Percentiles rank a stretch among this genome's conserved stretches.
Conservation (phyloP, 257 asterid genomes). For the Nicotiana noctiflora region DNA sequence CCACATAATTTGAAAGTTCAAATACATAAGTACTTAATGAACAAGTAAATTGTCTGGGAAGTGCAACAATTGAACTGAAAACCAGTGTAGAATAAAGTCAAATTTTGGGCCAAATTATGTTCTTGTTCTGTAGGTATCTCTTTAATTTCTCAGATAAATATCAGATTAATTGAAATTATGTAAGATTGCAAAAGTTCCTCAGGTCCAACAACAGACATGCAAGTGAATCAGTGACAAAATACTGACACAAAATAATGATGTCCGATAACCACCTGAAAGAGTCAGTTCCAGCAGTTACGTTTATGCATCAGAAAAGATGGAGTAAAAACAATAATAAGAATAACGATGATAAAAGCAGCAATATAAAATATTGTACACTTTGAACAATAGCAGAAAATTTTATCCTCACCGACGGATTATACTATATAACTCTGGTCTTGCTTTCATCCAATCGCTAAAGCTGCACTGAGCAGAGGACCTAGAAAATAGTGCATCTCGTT, state of each 20-base stretch:
- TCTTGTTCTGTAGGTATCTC: not conserved
- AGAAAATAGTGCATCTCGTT: slow-evolving; percentile 61
- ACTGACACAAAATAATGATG: not conserved
- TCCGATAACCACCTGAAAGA: not conserved
- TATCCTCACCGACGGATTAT: slow-evolving; percentile 74
- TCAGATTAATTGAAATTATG: not conserved
- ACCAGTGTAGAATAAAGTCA: not conserved
- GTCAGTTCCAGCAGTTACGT: not conserved
- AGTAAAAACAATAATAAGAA: not conserved
- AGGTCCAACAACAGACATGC: not conserved
- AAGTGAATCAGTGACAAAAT: not conserved
- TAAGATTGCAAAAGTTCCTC: not conserved
- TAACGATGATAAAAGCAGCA: not conserved
- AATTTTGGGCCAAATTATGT: not conserved
- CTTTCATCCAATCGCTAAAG: slow-evolving; percentile 97
- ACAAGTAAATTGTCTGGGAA: not conserved
- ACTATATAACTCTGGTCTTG: slow-evolving; percentile 92
- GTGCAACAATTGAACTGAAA: not conserved
- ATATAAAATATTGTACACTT: not conserved
- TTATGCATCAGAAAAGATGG: not conserved
- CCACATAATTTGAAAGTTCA: not conserved
- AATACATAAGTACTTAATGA: not conserved
- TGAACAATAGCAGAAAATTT: slow-evolving; percentile 3
- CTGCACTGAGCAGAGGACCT: slow-evolving; percentile 54
- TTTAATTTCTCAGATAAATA: not conserved